Evolutionary conservation across 176 grass and related monocot species (phyloP), one percentile per base, ranked within the genome.

Genomic region (Paspalum vaginatum): DNA sequence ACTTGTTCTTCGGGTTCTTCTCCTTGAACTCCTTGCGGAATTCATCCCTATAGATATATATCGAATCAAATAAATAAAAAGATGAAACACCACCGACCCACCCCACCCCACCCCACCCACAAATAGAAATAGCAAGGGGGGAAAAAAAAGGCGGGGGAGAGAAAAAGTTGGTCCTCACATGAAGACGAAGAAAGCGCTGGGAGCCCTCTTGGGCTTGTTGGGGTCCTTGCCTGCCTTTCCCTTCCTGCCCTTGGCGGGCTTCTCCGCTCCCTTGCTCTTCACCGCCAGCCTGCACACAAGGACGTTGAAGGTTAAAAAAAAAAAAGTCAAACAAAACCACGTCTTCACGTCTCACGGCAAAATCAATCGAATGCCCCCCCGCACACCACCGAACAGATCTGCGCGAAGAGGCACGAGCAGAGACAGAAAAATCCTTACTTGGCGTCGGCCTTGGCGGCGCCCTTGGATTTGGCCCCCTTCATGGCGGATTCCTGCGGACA

Each of bases 1-100:
- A 92, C 87, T 83, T 94, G 16, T 98, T 98, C 77, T 94, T 94
- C 24, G 95, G 95, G 88, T 98, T 92, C 85, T 93, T 92, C 89
- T 98, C 88, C 84, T 94, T 91, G 83, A 91, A 98, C 74, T 85
- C 83, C 83, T 98, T 94, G 73, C 95, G 89, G 79, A 94, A 98
- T 37, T 93, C 92, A 54, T 92, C 95, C 95, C 95, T 98, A 25
- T 0, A 26, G 11, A 22, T 15, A n/a, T 1, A 60, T 5, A 27
- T 24, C n/a, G n/a, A 58, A 22, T n/a, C 44, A 45, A 8, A 56
- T 6, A 14, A 0, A 13, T 9, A 44, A 67, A 32, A 25, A 70
- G 72, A 60, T 86, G 18, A 65, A 22, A 74, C 18, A 74, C 15
- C 3, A 11, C 8, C 17, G 8, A 15, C 27, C 22, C 7, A n/a